Evolutionary conservation across 495 filamentous ascomycete species (phyloP), one percentile per base, ranked within the genome.

Genomic region (Annulohypoxylon bovei): DNA sequence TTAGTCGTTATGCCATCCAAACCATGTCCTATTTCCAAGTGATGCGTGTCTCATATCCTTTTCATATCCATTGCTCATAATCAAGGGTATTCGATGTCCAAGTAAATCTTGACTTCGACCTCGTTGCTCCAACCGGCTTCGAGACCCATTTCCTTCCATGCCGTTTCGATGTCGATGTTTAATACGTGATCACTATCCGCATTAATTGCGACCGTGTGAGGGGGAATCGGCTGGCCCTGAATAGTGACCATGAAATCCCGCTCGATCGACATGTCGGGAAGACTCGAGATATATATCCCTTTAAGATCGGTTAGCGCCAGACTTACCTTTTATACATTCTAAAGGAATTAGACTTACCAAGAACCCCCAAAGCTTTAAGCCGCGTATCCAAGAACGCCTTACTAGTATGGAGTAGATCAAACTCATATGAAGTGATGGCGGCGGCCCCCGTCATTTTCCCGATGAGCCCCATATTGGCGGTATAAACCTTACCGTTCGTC

Each of bases 371-470:
- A 0, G 92, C 94, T 76, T 97, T 99, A 40, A 98, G 67, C 40
- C 81, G 84, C 6, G 89, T 85, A 67, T 88, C 86, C 16, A 94
- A 77, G 14, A 88, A 78, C 27, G 97, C 77, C 39, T 81, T 77
- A 2, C 91, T 89, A 44, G 86, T 89, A 25, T 86, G 80, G 8
- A 86, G 79, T 6, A 88, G 71, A 23, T 81, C 83, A 12, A 88
- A 84, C n/a, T 84, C 82, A 11, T 82, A 89, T 7, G 76, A 80
- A 1, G 91, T 73, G 12, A 98, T 82, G 0, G 93, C 95, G 0
- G 92, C 94, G 1, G 89, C 88, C 6, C 93, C 95, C 2, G 93
- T 93, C 90, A 98, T 96, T 76, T 97, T 97, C 14, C 86, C 92
- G 22, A 97, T 68, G 3, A 99, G 80, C 8, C 95, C 95, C 2